Evolutionary conservation across 1,284 basidiomycete genomes (phyloP), one percentile per base, ranked within the genome.

Genomic region (Naganishia liquefaciens): DNA sequence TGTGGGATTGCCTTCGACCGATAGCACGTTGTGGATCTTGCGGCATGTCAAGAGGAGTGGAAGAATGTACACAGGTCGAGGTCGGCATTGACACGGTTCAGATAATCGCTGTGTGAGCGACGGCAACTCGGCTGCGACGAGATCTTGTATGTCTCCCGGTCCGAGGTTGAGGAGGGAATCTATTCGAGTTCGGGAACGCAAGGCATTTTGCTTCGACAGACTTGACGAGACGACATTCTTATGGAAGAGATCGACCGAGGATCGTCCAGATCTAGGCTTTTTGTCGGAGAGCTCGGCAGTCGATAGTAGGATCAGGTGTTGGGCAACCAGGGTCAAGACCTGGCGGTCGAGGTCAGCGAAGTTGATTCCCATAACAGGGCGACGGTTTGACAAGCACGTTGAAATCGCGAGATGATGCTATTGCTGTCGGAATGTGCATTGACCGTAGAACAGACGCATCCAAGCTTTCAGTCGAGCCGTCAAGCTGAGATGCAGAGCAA

Each of bases 1-100:
- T n/a, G 74, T 69, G 0, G 77, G 76, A 65, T 81, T 80, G 62
- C 69, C 69, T 46, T 72, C 69, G 52, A 80, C 76, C 2, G 72
- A 72, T 28, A 81, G 69, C 3, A 72, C 67, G 19, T 68, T 54
- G 70, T 80, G 68, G 49, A 79, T 70, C 5, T 68, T 46, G 15
- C 68, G 69, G 42, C 65, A 74, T n/a, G 74, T 70, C 44, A 70
- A 62, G 44, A 75, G 66, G 27, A 80, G 67, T 2, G 76, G 72
- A 23, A 75, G 52, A 43, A 80, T 67, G 6, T 64, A 43, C 0
- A 68, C 67, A 0, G 77, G 77, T 17, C 69, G 71, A 9, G 63
- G 63, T 13, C 68, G 62, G 1, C 58, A 23, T 39, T 33, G 52
- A 40, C 17, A n/a, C 49, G 21, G 54, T 60, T 43, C 39, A 52